Base-by-base conservation (phyloP, 441 rosid species). In the Erysimum pusillum region DNA sequence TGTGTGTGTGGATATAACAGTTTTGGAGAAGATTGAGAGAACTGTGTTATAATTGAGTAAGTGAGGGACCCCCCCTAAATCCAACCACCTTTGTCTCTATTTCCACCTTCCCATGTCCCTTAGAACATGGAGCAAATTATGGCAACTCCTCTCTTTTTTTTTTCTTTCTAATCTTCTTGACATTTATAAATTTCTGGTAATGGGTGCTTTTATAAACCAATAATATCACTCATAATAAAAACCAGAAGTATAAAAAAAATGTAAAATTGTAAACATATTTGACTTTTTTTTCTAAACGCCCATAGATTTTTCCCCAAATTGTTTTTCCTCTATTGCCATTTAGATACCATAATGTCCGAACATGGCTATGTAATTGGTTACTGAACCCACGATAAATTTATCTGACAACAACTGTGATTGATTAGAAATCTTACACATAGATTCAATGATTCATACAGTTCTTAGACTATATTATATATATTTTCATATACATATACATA, bases 81-180 rank as follows among this genome's bases (percentile, higher is more conserved):
- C 87, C 87, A 87, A 86, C 96, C 86, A 87, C 74, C 70, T 73
- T 77, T 91, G 96, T 87, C 91, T 80, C 83, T 76, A 77, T 78
- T 85, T 76, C 86, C 85, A 82, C 86, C 69, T 73, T 82, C 81
- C 74, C 84, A 80, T 86, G 87, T 79, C 90, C 93, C 93, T 86
- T 83, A 80, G 89, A 91, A 93, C 96, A 89, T 93, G 98, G 91
- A 87, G 91, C 74, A 89, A 90, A 86, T 91, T 83, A 88, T 85
- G 96, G 88, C 84, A 71, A 45, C 77, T 83, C 82, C 72, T 85
- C 71, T 46, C 17, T 4, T 56, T 4, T 25, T 68, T 20, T 44
- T 18, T 8, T 65, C 34, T 73, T 51, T 67, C 35, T 71, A 10
- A 44, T 35, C 9, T 42, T 63, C 38, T 9, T 18, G 44, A 3